phyloP scores from a whole-genome alignment of 257 asterid species.

The Petunia secreta region DNA sequence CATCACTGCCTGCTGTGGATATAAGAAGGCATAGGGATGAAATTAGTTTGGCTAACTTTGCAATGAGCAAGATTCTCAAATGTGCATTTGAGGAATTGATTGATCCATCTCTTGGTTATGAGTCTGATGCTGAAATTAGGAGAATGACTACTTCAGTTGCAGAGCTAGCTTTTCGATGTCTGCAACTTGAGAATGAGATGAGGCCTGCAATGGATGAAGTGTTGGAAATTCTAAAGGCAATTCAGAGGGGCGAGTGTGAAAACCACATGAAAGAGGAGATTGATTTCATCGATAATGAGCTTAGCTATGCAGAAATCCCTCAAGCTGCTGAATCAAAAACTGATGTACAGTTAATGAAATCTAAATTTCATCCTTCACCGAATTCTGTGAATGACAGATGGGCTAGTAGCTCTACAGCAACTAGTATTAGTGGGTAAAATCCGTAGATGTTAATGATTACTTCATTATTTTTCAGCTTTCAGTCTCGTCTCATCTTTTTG shows the following conservation, averaged over 20 bases:
- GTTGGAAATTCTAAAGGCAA: constrained; percentile 37
- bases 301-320: background rate
- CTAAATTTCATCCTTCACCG: constrained; percentile 36
- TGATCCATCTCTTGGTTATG: constrained; percentile 49
- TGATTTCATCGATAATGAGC: background rate
- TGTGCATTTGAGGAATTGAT: constrained; percentile 50
- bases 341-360: constrained; percentile 35
- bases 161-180: constrained; percentile 55
- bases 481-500: constrained; percentile 20
- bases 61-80: constrained; percentile 43
- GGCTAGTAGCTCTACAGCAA: constrained; percentile 40
- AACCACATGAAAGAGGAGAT: constrained; percentile 24
- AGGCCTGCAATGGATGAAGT: constrained; percentile 64
- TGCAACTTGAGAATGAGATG: constrained; percentile 53
- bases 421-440: constrained; percentile 35
- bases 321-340: constrained; percentile 46
- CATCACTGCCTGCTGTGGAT: constrained; percentile 61
- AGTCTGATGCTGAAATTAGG: constrained; percentile 36
- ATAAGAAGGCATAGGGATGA: constrained; percentile 48
- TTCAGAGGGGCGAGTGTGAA: constrained; percentile 26
- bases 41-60: constrained; percentile 54
- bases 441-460: background rate
- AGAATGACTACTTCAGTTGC: constrained; percentile 56
- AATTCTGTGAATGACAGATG: constrained; percentile 45
- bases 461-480: background rate